phyloP scores from a whole-genome alignment of 495 filamentous ascomycete genomes.

The Xylaria sp. region DNA sequence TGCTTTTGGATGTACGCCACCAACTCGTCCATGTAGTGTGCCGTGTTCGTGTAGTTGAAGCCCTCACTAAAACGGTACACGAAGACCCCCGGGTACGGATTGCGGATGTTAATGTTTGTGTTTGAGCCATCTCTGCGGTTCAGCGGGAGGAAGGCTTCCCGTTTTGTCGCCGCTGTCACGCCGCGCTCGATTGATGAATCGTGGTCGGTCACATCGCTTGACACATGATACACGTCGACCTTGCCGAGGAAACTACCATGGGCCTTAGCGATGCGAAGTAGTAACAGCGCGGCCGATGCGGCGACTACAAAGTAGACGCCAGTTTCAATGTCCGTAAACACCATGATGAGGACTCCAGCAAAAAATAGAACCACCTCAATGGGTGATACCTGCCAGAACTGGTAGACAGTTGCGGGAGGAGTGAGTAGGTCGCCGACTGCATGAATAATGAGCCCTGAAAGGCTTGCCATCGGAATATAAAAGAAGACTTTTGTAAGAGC shows the following conservation, averaged over 20 bases:
- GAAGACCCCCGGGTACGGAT: conserved; percentile 57
- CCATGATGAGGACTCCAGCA: conserved; percentile 57
- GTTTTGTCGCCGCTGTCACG: conserved; percentile 28
- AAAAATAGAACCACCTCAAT: conserved; percentile 60
- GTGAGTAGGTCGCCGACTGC: conserved; percentile 60
- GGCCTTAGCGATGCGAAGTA: conserved; percentile 50
- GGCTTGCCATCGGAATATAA: conserved; percentile 54
- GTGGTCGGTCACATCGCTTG: conserved; percentile 3
- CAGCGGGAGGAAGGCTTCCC: conserved; percentile 53
- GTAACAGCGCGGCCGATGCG: conserved; percentile 39
- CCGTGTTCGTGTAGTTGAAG: conserved; percentile 61
- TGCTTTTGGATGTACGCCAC: conserved; percentile 51
- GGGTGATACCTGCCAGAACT: conserved; percentile 60
- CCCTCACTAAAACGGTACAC: conserved; percentile 60
- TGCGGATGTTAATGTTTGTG: conserved; percentile 44
- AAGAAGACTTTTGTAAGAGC: conserved; percentile 60
- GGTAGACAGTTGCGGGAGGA: conserved; percentile 53
- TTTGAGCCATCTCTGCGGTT: conserved; percentile 53
- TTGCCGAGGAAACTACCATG: conserved; percentile 51
- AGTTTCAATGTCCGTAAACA: conserved; percentile 60
- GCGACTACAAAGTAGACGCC: conserved; percentile 59
- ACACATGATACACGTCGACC: conserved; percentile 34
- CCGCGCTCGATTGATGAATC: conserved; percentile 6
- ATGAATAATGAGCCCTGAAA: conserved; percentile 61
- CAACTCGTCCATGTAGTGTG: conserved; percentile 55